Base-by-base conservation (phyloP, 1,139 yeast species). In the Yamadazyma diddensiae region DNA sequence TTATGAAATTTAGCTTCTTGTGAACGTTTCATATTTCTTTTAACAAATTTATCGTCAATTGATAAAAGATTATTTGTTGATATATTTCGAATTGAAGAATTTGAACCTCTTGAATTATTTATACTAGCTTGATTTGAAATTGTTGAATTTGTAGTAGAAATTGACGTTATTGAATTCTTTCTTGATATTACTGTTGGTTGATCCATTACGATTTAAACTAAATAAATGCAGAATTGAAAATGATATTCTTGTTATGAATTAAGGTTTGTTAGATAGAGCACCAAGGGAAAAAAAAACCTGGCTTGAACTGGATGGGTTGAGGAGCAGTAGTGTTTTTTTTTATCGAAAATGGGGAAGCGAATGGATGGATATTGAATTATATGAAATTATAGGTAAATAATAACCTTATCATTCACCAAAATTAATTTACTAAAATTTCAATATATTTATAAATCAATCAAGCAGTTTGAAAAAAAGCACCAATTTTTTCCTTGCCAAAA, bases 31-130 rank as follows among this genome's bases (percentile, higher is more conserved):
- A 47, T 43, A 5, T 17, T 24, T 28, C 37, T 42, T 27, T 31
- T 41, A 5, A 36, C 35, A 40, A 73, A 70, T 41, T 57, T 59
- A 23, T 54, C 58, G 15, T 71, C 77, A 24, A 70, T 45, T 10
- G 51, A 44, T 29, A 69, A 38, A 33, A 72, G 49, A 28, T 60
- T 58, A 26, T 60, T 72, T 2, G 77, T 71, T 5, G 73, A 62
- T 30, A 63, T 40, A 26, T 56, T 56, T 38, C 73, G 47, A 4
- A 37, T 36, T 2, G 35, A 26, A 15, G 26, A 19, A 17, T 36
- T 32, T 2, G 38, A 33, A 3, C 36, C 21, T 3, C 26, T 17
- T 5, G 21, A 3, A 13, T 28, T 21, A 5, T 37, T 28, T 8
- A 13, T 18, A 6, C 23, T n/a, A 11, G 38, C 29, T 4, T 30